These are phyloP conservation scores for Paraphaeosphaeria minitans DNA, from an alignment of 2,329 filamentous ascomycete species.

Conservation along the genomic window DNA sequence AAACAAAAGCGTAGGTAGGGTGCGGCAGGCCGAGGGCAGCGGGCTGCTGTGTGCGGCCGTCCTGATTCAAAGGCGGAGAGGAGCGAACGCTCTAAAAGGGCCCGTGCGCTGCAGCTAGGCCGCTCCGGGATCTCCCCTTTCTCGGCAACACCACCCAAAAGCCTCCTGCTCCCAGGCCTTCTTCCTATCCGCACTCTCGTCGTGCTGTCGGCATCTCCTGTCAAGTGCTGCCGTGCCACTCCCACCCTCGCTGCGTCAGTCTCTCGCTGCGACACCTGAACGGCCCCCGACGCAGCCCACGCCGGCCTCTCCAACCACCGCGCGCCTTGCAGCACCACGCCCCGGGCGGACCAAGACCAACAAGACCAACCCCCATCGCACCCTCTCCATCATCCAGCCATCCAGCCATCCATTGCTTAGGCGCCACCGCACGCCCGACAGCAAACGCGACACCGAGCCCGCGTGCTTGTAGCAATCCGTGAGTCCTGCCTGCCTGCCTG, in stretches of 20 bases:
- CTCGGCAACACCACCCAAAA: constrained; percentile 10
- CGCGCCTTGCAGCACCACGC: constrained; percentile 31
- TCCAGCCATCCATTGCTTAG: constrained; percentile 36
- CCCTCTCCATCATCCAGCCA: constrained; percentile 30
- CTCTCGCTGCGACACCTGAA: constrained; percentile 31
- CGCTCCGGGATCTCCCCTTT: constrained; percentile 7
- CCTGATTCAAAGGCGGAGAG: constrained; percentile 6
- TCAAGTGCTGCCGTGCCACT: constrained; percentile 34
- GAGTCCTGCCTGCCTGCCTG: constrained; percentile 24
- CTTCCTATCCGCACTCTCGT: constrained; percentile 19
- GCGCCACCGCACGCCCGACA: constrained; percentile 13
- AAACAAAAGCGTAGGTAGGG: not conserved
- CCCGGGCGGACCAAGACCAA: constrained; percentile 34
- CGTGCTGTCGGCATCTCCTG: constrained; percentile 23
- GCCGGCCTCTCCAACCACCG: constrained; percentile 30
- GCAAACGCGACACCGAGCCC: constrained; percentile 9
- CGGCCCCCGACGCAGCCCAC: constrained; percentile 18
- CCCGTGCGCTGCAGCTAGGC: constrained; percentile 3
- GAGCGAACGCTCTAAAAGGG: not conserved
- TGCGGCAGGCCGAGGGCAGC: not conserved
- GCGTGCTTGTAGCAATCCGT: constrained; percentile 35
- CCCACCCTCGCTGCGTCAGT: constrained; percentile 23
- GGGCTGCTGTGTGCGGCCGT: not conserved
- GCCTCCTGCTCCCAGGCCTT: constrained; percentile 14
- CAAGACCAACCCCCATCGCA: constrained; percentile 33